Evolutionary conservation across 2,329 filamentous ascomycete species (phyloP), one percentile per base, ranked within the genome.

Genomic region (Pseudogymnoascus sp.): DNA sequence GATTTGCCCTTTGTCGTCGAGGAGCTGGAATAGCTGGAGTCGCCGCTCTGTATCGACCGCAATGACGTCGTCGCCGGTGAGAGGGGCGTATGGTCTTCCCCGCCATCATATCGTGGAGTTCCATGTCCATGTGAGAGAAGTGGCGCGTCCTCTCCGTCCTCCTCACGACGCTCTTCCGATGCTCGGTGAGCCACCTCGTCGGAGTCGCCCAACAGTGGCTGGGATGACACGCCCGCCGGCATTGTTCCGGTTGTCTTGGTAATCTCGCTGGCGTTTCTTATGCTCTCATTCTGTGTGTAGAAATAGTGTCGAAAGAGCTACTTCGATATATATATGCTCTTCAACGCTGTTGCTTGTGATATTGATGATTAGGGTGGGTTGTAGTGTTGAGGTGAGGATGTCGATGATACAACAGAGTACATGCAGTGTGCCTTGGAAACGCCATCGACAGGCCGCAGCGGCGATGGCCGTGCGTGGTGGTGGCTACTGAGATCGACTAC

Each of bases 1-100:
- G 87, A 80, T 67, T 76, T 75, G 64, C 76, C 71, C 40, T 72
- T 74, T 64, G 76, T 79, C 4, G 71, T 67, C 5, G 70, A 68
- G n/a, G 67, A 69, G 19, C 66, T 65, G 17, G 72, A 71, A 21
- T 31, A 69, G 19, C 66, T 65, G 17, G 72, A 71, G n/a, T 31
- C 31, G 26, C 68, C 67, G 64, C 69, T 70, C 61, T 75, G 72
- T 47, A 75, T 57, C n/a, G 72, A 72, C 63, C 71, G 72, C 61
- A 76, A 64, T 23, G 73, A 76, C 21, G 68, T 69, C 13, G 75
- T 69, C 23, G 75, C 75, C 44, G 72, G 71, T 15, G 74, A 75
- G 10, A 40, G 35, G 5, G 33, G 35, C 23, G 68, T 59, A 15
- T 62, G 64, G 21, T 68, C 63, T 33, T 71, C 68, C 36, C 68